Base-by-base conservation (phyloP, 2,329 filamentous ascomycete genomes). In the Penicillium sp. region DNA sequence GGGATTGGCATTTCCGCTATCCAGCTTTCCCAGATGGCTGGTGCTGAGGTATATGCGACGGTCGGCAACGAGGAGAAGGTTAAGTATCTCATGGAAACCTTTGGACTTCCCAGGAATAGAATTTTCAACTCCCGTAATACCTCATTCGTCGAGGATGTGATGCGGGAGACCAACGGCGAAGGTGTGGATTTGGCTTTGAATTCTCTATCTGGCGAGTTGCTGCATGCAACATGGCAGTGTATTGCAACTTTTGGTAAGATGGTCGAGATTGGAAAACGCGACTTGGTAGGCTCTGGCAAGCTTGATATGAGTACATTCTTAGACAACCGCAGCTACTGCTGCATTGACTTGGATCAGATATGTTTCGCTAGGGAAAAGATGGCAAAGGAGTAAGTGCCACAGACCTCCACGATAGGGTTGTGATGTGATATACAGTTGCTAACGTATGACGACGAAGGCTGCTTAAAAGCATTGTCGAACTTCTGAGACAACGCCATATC, bases 191-290 rank as follows among this genome's bases (percentile, higher is more conserved):
- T 71, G 16, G 67, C 67, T 5, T 44, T 72, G 3, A 72, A 71
- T 29, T 69, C 67, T 0, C 50, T 70, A 0, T 61, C 69, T 4
- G 71, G 69, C 7, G 62, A 66, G 23, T 43, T 69, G 2, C 54
- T 73, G 1, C 64, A 67, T 39, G 69, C 67, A 3, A 65, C 68
- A 1, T 73, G 70, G 71, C 53, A 61, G n/a, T 73, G 69, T 25
- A 57, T 73, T 37, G 69, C 70, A 3, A 50, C 58, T 1, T 69
- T 67, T n/a, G 71, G 71, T 1, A 67, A 59, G 3, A 59, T 71
- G 62, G 35, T 71, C 14, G 69, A 71, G 35, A 61, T 70, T n/a
- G 66, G 69, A 3, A 71, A 71, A 46, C 53, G 68, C 23, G 67
- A 71, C 27, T 54, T 69, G 7, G 27, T 67, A 2, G 62, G 60